Evolutionary conservation across 2,329 filamentous ascomycete genomes (phyloP), one percentile per base, ranked within the genome.

Genomic region (Botrytis sinoallii): DNA sequence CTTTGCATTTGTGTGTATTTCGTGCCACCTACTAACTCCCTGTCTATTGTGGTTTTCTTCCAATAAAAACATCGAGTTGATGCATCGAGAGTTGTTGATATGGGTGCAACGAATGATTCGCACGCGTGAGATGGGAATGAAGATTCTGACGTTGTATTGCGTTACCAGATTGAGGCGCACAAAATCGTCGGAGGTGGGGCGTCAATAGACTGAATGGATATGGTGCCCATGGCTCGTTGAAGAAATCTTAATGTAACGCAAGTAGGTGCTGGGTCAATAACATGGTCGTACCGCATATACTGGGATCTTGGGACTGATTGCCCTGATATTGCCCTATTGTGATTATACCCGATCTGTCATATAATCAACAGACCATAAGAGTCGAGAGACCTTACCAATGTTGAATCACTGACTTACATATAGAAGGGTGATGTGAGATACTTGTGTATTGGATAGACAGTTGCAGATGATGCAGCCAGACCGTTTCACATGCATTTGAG

Each of bases 381-480:
- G 55, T 44, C 22, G 38, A 52, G 25, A 60, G 29, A 68, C n/a
- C 44, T 42, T 57, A 42, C 61, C 71, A 60, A 52, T 29, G 40
- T 60, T 46, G 22, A 38, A 35, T 40, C 7, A 61, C 46, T 69
- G 63, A 72, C 40, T 40, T 38, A 72, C 25, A 57, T 57, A 35
- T 59, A 32, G 4, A 69, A 48, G 52, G 71, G 52, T 69, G 63
- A 72, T 25, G 71, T 60, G 63, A 25, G 52, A 55, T 52, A 25
- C 29, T 60, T 59, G 25, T 35, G 57, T 64, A 69, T 72, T 72
- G 71, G 71, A 68, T 35, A 69, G 59, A 65, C 10, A 60, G 32
- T 63, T 69, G 71, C 71, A 73, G 66, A 70, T 73, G 71, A 73
- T 73, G 71, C 71, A 73, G 66, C 55, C 66, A 70, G 71, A 55